Evolutionary conservation across 805 yeast species (phyloP).

Genomic region (Hanseniaspora vineae): DNA sequence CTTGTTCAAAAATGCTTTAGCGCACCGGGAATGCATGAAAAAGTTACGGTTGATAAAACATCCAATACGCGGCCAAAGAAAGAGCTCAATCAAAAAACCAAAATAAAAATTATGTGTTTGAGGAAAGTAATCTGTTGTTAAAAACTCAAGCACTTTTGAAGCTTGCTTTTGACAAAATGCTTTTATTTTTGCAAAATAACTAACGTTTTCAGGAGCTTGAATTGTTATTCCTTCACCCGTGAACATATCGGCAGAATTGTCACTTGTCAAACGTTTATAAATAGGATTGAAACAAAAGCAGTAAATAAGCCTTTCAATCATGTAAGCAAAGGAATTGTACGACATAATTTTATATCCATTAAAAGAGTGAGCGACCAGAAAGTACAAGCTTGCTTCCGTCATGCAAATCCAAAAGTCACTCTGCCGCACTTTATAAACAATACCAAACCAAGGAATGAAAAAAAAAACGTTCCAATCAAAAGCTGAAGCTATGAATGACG

Average conservation of each 20-base stretch:
- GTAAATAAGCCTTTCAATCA: not conserved
- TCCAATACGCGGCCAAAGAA: slow-evolving; percentile 5
- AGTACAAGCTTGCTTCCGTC: not conserved
- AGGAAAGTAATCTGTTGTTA: not conserved
- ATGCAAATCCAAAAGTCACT: not conserved
- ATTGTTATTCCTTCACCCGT: no score
- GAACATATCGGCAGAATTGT: no score
- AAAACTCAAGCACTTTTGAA: not conserved
- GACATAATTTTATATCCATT: not conserved
- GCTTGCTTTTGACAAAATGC: not conserved
- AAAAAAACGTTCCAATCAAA: no score
- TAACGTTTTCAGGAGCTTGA: no score
- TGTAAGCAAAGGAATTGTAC: not conserved
- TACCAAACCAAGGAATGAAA: no score
- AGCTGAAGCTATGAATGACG: no score
- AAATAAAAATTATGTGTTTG: slow-evolving; percentile 2
- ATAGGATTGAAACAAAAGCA: not conserved
- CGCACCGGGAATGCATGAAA: slow-evolving; percentile 1
- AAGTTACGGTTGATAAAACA: slow-evolving; percentile 1
- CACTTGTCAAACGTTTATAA: not conserved
- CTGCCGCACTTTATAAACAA: not conserved
- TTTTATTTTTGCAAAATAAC: no score
- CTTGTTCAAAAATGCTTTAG: not conserved
- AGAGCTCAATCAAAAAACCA: slow-evolving; percentile 2
- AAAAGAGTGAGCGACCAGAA: not conserved